Evolutionary conservation across 2,329 filamentous ascomycete species (phyloP), one percentile per base, ranked within the genome.

Genomic region (Zasmidium angulare): DNA sequence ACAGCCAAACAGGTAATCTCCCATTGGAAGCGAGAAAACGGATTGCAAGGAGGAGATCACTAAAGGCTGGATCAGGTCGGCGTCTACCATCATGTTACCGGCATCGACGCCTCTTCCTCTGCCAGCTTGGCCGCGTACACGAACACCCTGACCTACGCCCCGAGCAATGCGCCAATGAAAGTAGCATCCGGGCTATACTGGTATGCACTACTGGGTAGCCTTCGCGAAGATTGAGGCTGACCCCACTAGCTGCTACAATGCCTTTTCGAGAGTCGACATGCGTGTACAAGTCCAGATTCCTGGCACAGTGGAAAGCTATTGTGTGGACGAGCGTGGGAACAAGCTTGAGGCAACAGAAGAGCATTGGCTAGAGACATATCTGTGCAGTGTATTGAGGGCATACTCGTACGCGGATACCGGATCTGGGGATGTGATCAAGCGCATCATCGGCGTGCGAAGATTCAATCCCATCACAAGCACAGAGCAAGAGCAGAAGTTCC

Each of bases 391-490:
- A 7, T 79, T 99, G 63, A 85, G 95, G 69, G 93, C 95, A 61
- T 99, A 98, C 76, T 93, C 91, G 0, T 99, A 99, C 73, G 95
- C 95, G 52, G 93, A 99, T 73, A 90, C 97, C 75, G 93, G 93
- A 48, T 95, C 90, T 56, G 93, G 93, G 56, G 93, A 97, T 69
- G 90, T 90, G 1, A 96, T 98, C 73, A 90, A 95, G 76, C 96
- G 95, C 79, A 97, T 99, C 61, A 90, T 98, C 73, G 95, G 93
- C n/a, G 92, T 98, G 53, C 85, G 95, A 68, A 86, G 95, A 63
- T 98, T 99, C 82, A 99, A 99, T 72, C 95, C 95, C 1, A 91
- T 99, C 62, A 97, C 92, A 50, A 98, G 90, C 75, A 98, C 95
- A n/a, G 95, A 99, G 75, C 92, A 91, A 61, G 95, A 99, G 76